phyloP scores from a whole-genome alignment of 2,329 filamentous ascomycete species.

The Beauveria medogensis region DNA sequence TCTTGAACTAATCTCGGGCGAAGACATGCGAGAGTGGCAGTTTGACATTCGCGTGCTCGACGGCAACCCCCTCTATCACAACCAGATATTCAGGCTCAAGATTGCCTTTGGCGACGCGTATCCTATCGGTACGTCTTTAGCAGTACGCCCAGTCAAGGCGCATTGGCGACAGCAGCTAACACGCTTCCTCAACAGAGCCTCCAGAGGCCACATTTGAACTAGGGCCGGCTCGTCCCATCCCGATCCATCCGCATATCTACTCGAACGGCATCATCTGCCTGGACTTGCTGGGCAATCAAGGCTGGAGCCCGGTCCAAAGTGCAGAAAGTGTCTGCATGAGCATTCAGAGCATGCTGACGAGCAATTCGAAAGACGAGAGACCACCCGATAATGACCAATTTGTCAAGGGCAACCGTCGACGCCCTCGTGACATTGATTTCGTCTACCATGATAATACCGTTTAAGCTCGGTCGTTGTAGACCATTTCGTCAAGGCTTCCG shows the following conservation, averaged over 20 bases:
- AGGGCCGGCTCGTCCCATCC: slow-evolving; percentile 59
- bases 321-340: slow-evolving; percentile 97
- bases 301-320: slow-evolving; percentile 95
- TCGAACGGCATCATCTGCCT: slow-evolving; percentile 98
- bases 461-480: slow-evolving; percentile 23
- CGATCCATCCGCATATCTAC: slow-evolving; percentile 96
- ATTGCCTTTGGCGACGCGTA: slow-evolving; percentile 80
- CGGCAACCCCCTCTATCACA: slow-evolving; percentile 76
- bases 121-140: slow-evolving; percentile 64
- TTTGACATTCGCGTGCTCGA: slow-evolving; percentile 91
- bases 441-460: slow-evolving; percentile 87
- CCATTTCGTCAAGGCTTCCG: not conserved
- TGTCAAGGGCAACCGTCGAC: slow-evolving; percentile 66
- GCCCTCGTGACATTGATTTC: slow-evolving; percentile 86
- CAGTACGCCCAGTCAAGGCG: not conserved
- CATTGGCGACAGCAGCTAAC: not conserved
- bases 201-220: slow-evolving; percentile 87
- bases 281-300: slow-evolving; percentile 77
- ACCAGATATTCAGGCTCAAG: slow-evolving; percentile 74
- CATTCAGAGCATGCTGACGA: slow-evolving; percentile 95
- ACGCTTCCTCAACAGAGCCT: slow-evolving; percentile 52
- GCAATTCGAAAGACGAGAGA: slow-evolving; percentile 84
- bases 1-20: slow-evolving; percentile 72
- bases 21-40: slow-evolving; percentile 68
- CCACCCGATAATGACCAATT: slow-evolving; percentile 88